These are phyloP conservation scores for Mortierella antarctica DNA, from an alignment of 192 early-diverging fungal genomes.

Conservation along the genomic window DNA sequence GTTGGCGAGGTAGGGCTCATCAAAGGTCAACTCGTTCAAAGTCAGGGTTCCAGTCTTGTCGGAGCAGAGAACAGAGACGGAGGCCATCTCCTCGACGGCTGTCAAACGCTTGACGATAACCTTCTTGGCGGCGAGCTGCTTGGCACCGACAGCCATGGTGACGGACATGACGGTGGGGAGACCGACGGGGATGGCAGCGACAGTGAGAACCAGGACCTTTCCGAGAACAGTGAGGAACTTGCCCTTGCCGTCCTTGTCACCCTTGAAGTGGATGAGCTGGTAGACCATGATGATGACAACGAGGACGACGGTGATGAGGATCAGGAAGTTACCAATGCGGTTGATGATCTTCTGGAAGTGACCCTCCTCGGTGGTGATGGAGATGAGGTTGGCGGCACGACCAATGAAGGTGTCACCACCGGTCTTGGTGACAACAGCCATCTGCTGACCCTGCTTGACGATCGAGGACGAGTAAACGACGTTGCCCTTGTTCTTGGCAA, in stretches of 20 bases:
- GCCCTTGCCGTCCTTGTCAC: slow-evolving; percentile 48
- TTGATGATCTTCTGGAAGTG: slow-evolving; percentile 97
- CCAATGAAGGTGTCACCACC: slow-evolving; percentile 93
- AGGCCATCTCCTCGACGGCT: slow-evolving; percentile 90
- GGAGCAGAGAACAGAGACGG: slow-evolving; percentile 80
- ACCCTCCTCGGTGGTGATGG: slow-evolving; percentile 89
- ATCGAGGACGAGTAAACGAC: slow-evolving; percentile 92
- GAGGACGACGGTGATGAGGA: slow-evolving; percentile 80
- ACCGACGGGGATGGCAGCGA: slow-evolving; percentile 91
- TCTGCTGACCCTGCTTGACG: slow-evolving; percentile 93
- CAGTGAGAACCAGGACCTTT: slow-evolving; percentile 82
- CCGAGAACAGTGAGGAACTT: slow-evolving; percentile 72
- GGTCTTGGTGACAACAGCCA: slow-evolving; percentile 92
- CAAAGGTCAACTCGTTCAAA: slow-evolving; percentile 89
- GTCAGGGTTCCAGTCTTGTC: slow-evolving; percentile 90
- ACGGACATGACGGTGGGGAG: slow-evolving; percentile 91
- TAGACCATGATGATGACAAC: slow-evolving; percentile 84
- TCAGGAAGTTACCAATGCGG: slow-evolving; percentile 91
- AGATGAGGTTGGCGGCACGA: slow-evolving; percentile 91
- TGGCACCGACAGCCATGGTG: slow-evolving; percentile 92
- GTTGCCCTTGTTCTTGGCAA: slow-evolving; percentile 81
- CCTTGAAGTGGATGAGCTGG: slow-evolving; percentile 65
- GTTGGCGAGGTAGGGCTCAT: slow-evolving; percentile 79
- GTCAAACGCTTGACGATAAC: slow-evolving; percentile 93
- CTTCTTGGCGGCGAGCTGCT: slow-evolving; percentile 88